Evolutionary conservation across 2,329 filamentous ascomycete species (phyloP).

Genomic region (Colletotrichum eremochloae): DNA sequence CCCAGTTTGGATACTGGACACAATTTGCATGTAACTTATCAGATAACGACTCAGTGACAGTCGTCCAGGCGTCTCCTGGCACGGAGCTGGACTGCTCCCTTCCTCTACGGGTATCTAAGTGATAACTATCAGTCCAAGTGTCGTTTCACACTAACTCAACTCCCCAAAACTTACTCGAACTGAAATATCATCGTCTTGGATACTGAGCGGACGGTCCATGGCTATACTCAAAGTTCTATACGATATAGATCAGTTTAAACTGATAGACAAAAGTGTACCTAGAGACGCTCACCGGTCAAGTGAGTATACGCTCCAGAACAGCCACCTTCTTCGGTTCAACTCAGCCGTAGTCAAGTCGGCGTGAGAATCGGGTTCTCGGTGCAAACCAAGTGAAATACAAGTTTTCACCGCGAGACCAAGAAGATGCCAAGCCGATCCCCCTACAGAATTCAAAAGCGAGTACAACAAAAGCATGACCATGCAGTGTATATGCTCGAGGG

Average conservation of each 20-base stretch:
- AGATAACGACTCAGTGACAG: slow-evolving; percentile 12
- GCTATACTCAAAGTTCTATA: slow-evolving; percentile 19
- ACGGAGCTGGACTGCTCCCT: background rate
- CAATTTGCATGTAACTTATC: slow-evolving; percentile 23
- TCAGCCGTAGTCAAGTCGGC: slow-evolving; percentile 5
- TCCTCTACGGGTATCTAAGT: slow-evolving; percentile 22
- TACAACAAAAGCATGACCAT: slow-evolving; percentile 30
- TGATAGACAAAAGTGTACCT: background rate
- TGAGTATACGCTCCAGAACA: slow-evolving; percentile 37
- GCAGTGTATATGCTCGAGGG: slow-evolving; percentile 23
- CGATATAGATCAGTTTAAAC: background rate
- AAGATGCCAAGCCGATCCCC: slow-evolving; percentile 34
- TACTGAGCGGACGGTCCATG: slow-evolving; percentile 36
- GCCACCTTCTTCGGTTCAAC: slow-evolving; percentile 18
- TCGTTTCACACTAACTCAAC: background rate
- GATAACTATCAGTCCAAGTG: background rate
- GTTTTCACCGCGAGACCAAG: slow-evolving; percentile 20
- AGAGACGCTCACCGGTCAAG: slow-evolving; percentile 26
- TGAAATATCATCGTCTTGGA: slow-evolving; percentile 36
- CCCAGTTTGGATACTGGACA: slow-evolving; percentile 21
- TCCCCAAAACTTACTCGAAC: slow-evolving; percentile 6
- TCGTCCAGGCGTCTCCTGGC: background rate
- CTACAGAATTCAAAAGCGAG: slow-evolving; percentile 28
- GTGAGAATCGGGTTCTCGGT: slow-evolving; percentile 14
- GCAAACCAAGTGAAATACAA: slow-evolving; percentile 25